These are phyloP conservation scores for Globisporangium irregulare DNA, from an alignment of 352 stramenopile species.

Conservation along the genomic window DNA sequence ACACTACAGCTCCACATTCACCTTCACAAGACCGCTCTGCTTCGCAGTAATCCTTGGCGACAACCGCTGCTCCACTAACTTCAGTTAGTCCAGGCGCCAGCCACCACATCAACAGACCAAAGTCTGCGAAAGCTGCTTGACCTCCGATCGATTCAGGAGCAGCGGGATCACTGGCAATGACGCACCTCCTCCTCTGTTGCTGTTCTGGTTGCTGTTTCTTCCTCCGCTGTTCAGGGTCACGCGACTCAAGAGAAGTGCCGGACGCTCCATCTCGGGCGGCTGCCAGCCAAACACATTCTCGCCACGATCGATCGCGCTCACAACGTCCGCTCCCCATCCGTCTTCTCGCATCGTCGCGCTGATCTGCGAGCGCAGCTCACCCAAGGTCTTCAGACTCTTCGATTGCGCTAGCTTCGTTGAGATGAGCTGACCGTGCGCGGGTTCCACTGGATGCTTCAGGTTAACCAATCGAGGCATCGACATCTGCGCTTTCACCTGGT, in stretches of 20 bases:
- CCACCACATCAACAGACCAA: conserved; percentile 36
- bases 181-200: neutral
- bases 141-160: conserved; percentile 44
- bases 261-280: conserved; percentile 67
- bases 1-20: neutral
- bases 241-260: conserved; percentile 52
- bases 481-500: conserved; percentile 50
- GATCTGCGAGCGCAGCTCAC: conserved; percentile 41
- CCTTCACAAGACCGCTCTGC: neutral
- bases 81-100: neutral
- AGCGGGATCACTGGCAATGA: conserved; percentile 25
- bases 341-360: conserved; percentile 39
- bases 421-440: conserved; percentile 43
- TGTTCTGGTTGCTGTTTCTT: conserved; percentile 1
- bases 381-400: conserved; percentile 36
- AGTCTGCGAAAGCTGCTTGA: conserved; percentile 39
- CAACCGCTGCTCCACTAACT: neutral
- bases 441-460: conserved; percentile 28
- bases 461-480: conserved; percentile 72
- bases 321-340: conserved; percentile 59
- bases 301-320: conserved; percentile 48
- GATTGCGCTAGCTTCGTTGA: conserved; percentile 48
- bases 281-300: conserved; percentile 79
- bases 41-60: neutral
- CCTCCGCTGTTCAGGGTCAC: conserved; percentile 38